phyloP scores from a whole-genome alignment of 257 asterid genomes.

The Avicennia marina region DNA sequence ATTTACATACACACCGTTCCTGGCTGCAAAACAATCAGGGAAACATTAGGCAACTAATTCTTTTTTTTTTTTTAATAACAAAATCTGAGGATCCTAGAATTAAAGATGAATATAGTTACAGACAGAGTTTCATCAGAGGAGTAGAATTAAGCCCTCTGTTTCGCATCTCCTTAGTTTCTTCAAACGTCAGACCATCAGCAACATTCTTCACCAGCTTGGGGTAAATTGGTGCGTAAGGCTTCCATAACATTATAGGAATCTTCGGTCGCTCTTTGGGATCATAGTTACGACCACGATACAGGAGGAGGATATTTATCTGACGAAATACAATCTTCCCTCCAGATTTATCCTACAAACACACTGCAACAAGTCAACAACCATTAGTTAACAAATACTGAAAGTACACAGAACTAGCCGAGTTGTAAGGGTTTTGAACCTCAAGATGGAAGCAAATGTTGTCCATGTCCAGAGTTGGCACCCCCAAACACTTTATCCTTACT shows the following conservation, averaged over 20 bases:
- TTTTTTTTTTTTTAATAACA: too few relatives aligned
- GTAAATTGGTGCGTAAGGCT: slow-evolving; percentile 74
- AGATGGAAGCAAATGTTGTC: slow-evolving; percentile 86
- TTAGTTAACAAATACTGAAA: slow-evolving; percentile 26
- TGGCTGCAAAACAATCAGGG: slow-evolving; percentile 61
- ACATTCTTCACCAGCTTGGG: slow-evolving; percentile 87
- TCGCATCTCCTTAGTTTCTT: slow-evolving; percentile 75
- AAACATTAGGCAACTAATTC: too few relatives aligned
- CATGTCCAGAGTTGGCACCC: slow-evolving; percentile 92
- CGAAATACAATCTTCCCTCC: slow-evolving; percentile 79
- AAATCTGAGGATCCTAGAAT: neutral
- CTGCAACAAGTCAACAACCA: slow-evolving; percentile 41
- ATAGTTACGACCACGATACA: slow-evolving; percentile 76
- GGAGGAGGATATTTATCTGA: slow-evolving; percentile 50
- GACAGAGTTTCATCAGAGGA: slow-evolving; percentile 80
- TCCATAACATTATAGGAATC: slow-evolving; percentile 77
- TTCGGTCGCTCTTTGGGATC: slow-evolving; percentile 47
- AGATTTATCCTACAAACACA: slow-evolving; percentile 63
- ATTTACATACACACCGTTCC: slow-evolving; percentile 86
- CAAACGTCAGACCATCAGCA: slow-evolving; percentile 77
- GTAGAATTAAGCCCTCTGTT: slow-evolving; percentile 69
- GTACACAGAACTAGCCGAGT: neutral
- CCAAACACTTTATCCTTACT: slow-evolving; percentile 82
- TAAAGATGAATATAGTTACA: slow-evolving; percentile 29
- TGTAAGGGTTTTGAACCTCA: slow-evolving; percentile 42